phyloP scores from a whole-genome alignment of 805 yeast genomes.

The Debaryomyces castellii region DNA sequence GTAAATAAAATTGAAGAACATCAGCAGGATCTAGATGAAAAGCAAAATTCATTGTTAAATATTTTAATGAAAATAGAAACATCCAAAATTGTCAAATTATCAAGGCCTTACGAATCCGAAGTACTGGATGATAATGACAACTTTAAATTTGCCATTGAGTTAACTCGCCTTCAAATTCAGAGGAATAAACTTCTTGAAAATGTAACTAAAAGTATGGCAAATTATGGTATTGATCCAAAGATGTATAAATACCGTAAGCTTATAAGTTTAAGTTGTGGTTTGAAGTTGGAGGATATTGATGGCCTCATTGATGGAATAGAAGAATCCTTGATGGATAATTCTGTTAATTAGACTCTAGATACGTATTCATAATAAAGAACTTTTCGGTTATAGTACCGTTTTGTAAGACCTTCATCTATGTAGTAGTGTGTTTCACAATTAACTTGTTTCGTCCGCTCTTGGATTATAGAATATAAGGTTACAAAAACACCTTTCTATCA shows the following conservation, averaged over 20 bases:
- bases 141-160: constrained; percentile 19
- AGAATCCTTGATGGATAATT: constrained; percentile 27
- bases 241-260: constrained; percentile 77
- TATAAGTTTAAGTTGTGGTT: constrained; percentile 74
- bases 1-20: constrained; percentile 13
- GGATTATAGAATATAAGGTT: too few relatives aligned
- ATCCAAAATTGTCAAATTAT: constrained; percentile 41
- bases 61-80: constrained; percentile 44
- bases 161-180: constrained; percentile 54
- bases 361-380: background rate
- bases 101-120: constrained; percentile 38
- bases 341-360: constrained; percentile 2
- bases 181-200: constrained; percentile 44
- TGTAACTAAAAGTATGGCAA: constrained; percentile 46
- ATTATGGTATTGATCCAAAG: constrained; percentile 48
- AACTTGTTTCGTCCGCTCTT: background rate
- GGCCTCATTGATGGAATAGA: constrained; percentile 80
- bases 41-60: constrained; percentile 23
- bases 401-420: background rate
- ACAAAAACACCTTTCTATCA: too few relatives aligned
- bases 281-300: constrained; percentile 76
- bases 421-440: background rate
- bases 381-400: background rate
- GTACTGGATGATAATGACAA: constrained; percentile 13
- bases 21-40: constrained; percentile 12